Evolutionary conservation across 2,329 filamentous ascomycete species (phyloP).

Genomic region (Cladosporium oxysporum): DNA sequence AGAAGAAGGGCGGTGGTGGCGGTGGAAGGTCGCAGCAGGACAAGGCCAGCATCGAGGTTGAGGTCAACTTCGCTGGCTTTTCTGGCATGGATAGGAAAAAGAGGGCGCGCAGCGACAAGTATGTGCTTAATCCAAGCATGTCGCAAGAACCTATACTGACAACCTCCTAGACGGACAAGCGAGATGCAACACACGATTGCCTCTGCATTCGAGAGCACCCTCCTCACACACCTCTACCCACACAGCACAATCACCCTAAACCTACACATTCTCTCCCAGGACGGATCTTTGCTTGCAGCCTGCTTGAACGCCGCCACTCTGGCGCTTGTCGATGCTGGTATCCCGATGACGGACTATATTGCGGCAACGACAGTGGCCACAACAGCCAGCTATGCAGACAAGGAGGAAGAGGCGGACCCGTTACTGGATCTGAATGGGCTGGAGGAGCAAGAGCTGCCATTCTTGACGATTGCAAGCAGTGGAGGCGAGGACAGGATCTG

Average conservation of each 20-base stretch:
- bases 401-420: constrained; percentile 74
- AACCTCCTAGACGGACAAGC: constrained; percentile 65
- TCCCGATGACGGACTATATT: constrained; percentile 93
- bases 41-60: constrained; percentile 72
- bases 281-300: constrained; percentile 85
- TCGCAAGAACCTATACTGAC: constrained; percentile 9
- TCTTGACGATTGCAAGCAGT: constrained; percentile 76
- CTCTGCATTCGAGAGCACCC: constrained; percentile 71
- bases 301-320: constrained; percentile 90
- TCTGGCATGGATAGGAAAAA: constrained; percentile 82
- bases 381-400: constrained; percentile 63
- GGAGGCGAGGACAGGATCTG: constrained; percentile 65
- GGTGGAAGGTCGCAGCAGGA: constrained; percentile 43
- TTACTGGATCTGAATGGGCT: constrained; percentile 75
- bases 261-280: constrained; percentile 83
- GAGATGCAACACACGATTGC: constrained; percentile 80
- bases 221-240: constrained; percentile 87
- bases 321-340: constrained; percentile 88
- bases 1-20: constrained; percentile 55
- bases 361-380: constrained; percentile 85
- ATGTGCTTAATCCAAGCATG: constrained; percentile 36
- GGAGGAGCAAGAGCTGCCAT: constrained; percentile 86
- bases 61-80: constrained; percentile 84
- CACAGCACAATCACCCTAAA: constrained; percentile 81
- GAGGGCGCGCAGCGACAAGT: constrained; percentile 77